A percentile compares a stretch with the other conserved stretches of the same genome.
Conservation (phyloP, 2,329 filamentous ascomycete genomes). For the Aspergillus japonicus region DNA sequence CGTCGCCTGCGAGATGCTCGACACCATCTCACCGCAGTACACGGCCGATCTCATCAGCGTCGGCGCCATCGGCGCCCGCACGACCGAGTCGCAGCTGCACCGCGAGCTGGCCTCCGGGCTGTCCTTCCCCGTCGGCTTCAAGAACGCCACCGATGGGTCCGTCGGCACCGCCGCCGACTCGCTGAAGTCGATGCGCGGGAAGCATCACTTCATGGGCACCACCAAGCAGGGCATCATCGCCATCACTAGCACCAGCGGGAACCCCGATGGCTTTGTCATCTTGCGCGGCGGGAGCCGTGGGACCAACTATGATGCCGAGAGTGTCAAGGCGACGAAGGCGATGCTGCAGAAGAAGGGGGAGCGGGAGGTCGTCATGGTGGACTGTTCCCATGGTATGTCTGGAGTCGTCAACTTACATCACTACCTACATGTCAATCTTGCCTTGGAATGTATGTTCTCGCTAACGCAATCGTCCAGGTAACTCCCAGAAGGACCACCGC, state of each 20-base stretch:
- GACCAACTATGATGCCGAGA: constrained; percentile 88
- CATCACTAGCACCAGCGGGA: constrained; percentile 86
- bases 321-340: constrained; percentile 74
- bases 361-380: constrained; percentile 89
- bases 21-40: constrained; percentile 97
- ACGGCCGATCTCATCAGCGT: constrained; percentile 91
- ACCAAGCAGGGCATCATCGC: constrained; percentile 95
- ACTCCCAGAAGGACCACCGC: constrained; percentile 92
- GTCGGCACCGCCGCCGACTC: constrained; percentile 89
- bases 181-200: constrained; percentile 66
- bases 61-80: constrained; percentile 89
- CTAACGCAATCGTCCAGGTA: constrained; percentile 46
- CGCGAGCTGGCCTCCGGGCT: constrained; percentile 90
- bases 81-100: constrained; percentile 93
- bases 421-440: too few species aligned
- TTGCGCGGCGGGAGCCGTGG: constrained; percentile 85
- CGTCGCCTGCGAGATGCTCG: constrained; percentile 95
- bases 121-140: constrained; percentile 97
- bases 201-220: constrained; percentile 95
- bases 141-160: constrained; percentile 94
- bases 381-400: constrained; percentile 77
- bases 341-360: constrained; percentile 77
- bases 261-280: constrained; percentile 96
- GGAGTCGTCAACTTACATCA: too few species aligned
- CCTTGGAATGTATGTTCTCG: background rate